Percentiles rank a stretch among this genome's conserved stretches.
These are phyloP conservation scores for Scleromitrula shiraiana DNA, from an alignment of 2,329 filamentous ascomycete genomes.

Conservation along the genomic window DNA sequence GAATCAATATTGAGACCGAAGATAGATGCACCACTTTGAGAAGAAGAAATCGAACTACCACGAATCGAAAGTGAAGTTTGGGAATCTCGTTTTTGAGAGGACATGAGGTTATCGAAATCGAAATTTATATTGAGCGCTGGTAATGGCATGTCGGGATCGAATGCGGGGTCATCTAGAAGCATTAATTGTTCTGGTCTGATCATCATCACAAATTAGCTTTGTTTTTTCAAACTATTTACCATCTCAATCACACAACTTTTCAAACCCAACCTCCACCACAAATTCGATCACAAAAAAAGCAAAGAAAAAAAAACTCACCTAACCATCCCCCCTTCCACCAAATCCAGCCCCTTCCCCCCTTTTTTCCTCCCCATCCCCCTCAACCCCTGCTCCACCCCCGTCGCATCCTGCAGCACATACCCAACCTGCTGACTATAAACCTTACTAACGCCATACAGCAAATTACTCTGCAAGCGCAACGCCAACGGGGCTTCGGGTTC, in stretches of 20 bases:
- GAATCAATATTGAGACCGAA: slow-evolving; percentile 42
- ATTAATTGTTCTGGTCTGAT: slow-evolving; percentile 70
- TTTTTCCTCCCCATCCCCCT: slow-evolving; percentile 53
- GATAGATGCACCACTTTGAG: slow-evolving; percentile 10
- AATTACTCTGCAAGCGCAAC: slow-evolving; percentile 77
- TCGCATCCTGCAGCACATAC: slow-evolving; percentile 70
- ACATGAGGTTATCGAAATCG: slow-evolving; percentile 30
- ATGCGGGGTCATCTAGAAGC: slow-evolving; percentile 74
- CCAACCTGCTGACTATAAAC: slow-evolving; percentile 82
- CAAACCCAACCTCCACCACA: too few relatives aligned
- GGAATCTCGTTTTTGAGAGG: slow-evolving; percentile 23
- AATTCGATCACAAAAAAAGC: neutral
- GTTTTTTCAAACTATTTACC: neutral
- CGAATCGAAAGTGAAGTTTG: slow-evolving; percentile 28
- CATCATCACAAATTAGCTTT: slow-evolving; percentile 3
- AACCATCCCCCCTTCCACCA: slow-evolving; percentile 44
- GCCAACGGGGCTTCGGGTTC: slow-evolving; percentile 82
- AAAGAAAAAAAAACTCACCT: slow-evolving; percentile 44
- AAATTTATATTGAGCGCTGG: slow-evolving; percentile 49
- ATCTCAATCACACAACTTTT: neutral
- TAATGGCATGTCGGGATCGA: slow-evolving; percentile 58
- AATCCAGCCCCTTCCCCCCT: slow-evolving; percentile 53
- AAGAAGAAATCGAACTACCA: slow-evolving; percentile 17
- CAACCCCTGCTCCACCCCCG: slow-evolving; percentile 68
- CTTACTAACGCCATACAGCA: slow-evolving; percentile 78